Percentiles rank a stretch among this genome's conserved stretches.
These are phyloP conservation scores for barley (Hordeum vulgare) DNA, from an alignment of 176 grass and related monocot species.

Conservation along the genomic window DNA sequence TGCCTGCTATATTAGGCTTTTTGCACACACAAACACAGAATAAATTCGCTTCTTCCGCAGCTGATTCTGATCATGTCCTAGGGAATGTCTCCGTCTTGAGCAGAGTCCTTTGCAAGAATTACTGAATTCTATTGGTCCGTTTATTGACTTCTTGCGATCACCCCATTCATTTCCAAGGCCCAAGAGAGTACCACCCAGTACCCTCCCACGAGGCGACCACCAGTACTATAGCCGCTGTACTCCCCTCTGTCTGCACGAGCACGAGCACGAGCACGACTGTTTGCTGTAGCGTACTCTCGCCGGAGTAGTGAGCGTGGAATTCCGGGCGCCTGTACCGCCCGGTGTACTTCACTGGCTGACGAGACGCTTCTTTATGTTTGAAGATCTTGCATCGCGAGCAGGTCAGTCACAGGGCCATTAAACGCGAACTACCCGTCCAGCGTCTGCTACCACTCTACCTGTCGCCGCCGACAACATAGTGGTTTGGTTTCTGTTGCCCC, in stretches of 20 bases:
- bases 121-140: background rate
- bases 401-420: slow-evolving; percentile 8
- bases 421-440: background rate
- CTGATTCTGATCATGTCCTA: background rate
- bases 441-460: slow-evolving; percentile 14
- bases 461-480: slow-evolving; percentile 31
- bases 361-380: slow-evolving; percentile 5
- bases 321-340: background rate
- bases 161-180: background rate
- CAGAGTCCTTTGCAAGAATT: background rate
- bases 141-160: background rate
- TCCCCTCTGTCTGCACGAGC: background rate
- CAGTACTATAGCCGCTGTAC: slow-evolving; percentile 18
- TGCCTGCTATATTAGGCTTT: background rate
- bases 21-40: background rate
- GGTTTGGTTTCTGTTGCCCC: background rate
- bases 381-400: slow-evolving; percentile 30
- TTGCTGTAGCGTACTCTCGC: background rate
- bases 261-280: background rate
- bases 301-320: background rate
- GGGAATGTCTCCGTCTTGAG: background rate
- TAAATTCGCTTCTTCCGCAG: background rate
- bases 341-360: background rate
- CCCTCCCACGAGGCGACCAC: background rate
- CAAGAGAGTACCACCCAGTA: background rate